Evolutionary conservation across 106 monocot genomes (phyloP), one percentile per base, ranked within the genome.

Genomic region (Chionographis japonica): DNA sequence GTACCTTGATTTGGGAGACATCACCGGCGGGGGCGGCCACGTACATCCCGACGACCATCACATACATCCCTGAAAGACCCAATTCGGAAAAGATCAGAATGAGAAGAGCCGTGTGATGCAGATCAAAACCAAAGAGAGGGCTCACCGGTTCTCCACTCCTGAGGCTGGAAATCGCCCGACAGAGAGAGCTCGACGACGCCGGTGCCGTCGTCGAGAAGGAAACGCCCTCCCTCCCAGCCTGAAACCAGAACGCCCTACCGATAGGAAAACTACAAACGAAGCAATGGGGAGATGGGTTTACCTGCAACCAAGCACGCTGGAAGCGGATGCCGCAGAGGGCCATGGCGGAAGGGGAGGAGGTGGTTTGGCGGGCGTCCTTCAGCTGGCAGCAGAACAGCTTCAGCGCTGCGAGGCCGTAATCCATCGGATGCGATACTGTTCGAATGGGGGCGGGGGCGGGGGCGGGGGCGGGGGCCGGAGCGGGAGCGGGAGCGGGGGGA

Each of bases 221-320:
- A 74, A 10, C 66, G 57, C 20, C 79, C 85, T 12, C 67, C 68
- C 7, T 68, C 85, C 2, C 53, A 49, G 37, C 53, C 79, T 0
- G 85, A 69, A 14, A 82, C 68, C 35, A 87, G 41, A 65, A 86
- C 89, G 4, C 86, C 89, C 89, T 89, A 72, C 65, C 73, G 56
- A 66, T 68, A 52, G 19, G 27, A 27, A 27, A 27, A 27, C 27
- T 27, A 27, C 27, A 27, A 27, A 27, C 1, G 27, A 27, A 1
- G 27, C 27, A 27, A 27, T 27, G 27, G 27, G 27, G 1, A 27
- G 27, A 27, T 27, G 27, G 20, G n/a, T 3, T 35, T 71, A 89
- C 93, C 77, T 93, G 93, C 7, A 89, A 20, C 93, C 93, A 93
- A 58, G 77, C 89, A 68, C 89, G 86, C 67, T 93, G 93, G 79